These are phyloP conservation scores for Tylopilus subfusipes DNA, from an alignment of 768 basidiomycete genomes.

Conservation along the genomic window DNA sequence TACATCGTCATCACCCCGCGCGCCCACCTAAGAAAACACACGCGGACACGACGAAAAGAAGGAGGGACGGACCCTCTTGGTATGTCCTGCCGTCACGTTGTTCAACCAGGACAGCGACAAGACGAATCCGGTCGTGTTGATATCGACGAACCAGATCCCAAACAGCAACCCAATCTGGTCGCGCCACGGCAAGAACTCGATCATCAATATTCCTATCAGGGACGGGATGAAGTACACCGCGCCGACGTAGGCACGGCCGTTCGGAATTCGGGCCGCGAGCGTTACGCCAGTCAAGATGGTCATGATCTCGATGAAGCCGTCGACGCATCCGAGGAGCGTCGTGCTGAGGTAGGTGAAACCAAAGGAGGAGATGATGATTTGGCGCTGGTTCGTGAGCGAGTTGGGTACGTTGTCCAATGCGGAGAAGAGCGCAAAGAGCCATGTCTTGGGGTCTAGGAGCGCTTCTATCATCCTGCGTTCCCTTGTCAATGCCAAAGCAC, in stretches of 20 bases:
- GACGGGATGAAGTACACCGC: conserved; percentile 63
- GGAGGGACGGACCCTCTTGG: conserved; percentile 57
- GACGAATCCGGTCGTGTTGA: conserved; percentile 57
- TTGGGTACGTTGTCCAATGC: conserved; percentile 62
- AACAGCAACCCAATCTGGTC: conserved; percentile 66
- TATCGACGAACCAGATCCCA: conserved; percentile 35
- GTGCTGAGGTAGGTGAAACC: conserved; percentile 64
- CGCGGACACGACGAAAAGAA: background rate
- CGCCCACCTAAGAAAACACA: background rate
- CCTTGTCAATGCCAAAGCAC: background rate
- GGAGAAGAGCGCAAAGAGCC: conserved; percentile 70
- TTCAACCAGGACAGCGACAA: conserved; percentile 63
- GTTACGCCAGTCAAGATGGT: conserved; percentile 67
- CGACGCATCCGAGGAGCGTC: conserved; percentile 65
- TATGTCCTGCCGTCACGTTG: conserved; percentile 65
- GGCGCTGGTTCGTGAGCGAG: conserved; percentile 61
- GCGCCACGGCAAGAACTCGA: conserved; percentile 62
- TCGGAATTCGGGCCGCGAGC: conserved; percentile 51
- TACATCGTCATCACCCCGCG: background rate
- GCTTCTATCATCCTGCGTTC: conserved; percentile 61
- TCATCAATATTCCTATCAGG: conserved; percentile 56
- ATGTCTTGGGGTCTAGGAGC: conserved; percentile 65
- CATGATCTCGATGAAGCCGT: conserved; percentile 61
- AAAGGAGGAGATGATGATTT: conserved; percentile 62
- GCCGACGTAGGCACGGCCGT: conserved; percentile 62